phyloP scores from a whole-genome alignment of 2,329 filamentous ascomycete genomes.

The Graphilbum ipis-grandicollis region DNA sequence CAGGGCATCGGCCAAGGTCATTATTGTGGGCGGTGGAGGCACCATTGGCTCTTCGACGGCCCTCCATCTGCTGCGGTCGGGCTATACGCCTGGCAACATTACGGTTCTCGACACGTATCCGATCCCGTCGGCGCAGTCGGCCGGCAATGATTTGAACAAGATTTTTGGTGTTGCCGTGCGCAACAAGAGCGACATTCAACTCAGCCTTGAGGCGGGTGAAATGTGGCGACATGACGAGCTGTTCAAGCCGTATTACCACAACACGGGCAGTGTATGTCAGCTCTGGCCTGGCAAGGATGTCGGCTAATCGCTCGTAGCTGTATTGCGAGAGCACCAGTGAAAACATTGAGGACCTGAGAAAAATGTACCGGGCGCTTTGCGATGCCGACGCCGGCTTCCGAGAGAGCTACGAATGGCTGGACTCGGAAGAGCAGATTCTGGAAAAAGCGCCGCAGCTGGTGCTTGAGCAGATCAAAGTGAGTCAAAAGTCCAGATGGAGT shows the following conservation, averaged over 20 bases:
- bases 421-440: conserved; percentile 25
- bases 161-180: conserved; percentile 22
- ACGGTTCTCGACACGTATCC: conserved; percentile 27
- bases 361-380: conserved; percentile 19
- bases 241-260: conserved; percentile 35
- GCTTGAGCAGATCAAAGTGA: conserved; percentile 12
- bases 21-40: conserved; percentile 4
- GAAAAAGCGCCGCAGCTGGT: conserved; percentile 20
- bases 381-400: conserved; percentile 20
- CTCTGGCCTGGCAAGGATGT: not conserved
- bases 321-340: conserved; percentile 11
- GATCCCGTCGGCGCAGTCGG: conserved; percentile 27
- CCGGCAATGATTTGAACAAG: conserved; percentile 29
- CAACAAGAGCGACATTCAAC: conserved; percentile 14
- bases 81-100: conserved; percentile 24
- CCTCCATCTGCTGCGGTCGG: conserved; percentile 23
- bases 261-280: conserved; percentile 1
- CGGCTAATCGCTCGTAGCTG: not conserved
- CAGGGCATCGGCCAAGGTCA: conserved; percentile 1
- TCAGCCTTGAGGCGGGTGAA: conserved; percentile 16
- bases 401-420: conserved; percentile 22
- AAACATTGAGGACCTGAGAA: conserved; percentile 16
- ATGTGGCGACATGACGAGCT: conserved; percentile 22
- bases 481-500: not conserved
- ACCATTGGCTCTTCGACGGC: conserved; percentile 25